Evolutionary conservation across 345 rosid genomes (phyloP), one percentile per base, ranked within the genome.

Genomic region (Angophora floribunda): DNA sequence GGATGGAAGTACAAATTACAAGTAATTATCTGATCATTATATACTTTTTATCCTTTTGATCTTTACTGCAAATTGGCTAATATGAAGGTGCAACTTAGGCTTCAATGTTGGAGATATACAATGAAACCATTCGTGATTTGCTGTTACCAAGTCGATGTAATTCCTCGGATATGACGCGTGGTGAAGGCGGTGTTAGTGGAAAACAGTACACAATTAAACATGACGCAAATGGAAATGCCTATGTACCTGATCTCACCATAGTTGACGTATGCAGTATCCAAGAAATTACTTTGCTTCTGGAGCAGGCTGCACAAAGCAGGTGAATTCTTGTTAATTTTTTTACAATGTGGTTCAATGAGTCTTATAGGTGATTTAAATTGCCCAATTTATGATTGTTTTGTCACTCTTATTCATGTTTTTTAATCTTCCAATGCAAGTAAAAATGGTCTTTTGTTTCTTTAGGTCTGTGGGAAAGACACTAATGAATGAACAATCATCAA

Each of bases 1-100:
- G 99, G 99, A n/a, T 98, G 99, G 99, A 97, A 95, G 88, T 97
- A 95, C 89, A 95, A 92, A 92, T 93, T 98, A 99, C 99, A 98
- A 97, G 99, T 96, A 90, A 22, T 57, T 24, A 32, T 85, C 50
- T 87, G 51, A 57, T 85, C 30, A 50, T 61, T 51, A 3, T 26
- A 21, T 21, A 10, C 30, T 19, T 55, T 32, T 67, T 49, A 50
- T 15, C 85, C 9, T 47, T 44, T 24, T 13, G 2, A 51, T 50
- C 45, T 30, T 41, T 53, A 6, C 21, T 52, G 24, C 22, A 51
- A 49, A 32, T 13, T n/a, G 84, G 13, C 49, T 86, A 52, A 85
- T 9, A 32, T 51, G 88, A 50, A 11, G 32, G 28, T 90, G 86
- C 85, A 15, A 85, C 86, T 47, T 87, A 95, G 99, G 99, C 93